These are phyloP conservation scores for Megacollybia marginata DNA, from an alignment of 768 basidiomycete genomes.

Conservation along the genomic window DNA sequence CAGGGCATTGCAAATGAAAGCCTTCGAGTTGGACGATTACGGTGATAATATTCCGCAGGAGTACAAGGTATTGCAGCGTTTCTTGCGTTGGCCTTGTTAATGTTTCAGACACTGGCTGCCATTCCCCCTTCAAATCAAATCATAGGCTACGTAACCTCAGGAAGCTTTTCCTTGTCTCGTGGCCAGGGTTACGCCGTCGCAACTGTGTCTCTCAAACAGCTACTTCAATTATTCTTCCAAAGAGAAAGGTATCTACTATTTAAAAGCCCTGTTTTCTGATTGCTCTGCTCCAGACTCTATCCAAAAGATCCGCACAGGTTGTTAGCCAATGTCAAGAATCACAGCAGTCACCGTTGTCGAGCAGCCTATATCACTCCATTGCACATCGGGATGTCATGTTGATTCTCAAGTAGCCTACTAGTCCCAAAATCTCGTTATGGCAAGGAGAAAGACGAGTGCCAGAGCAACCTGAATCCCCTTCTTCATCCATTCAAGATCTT, in stretches of 20 bases:
- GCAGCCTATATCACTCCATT: conserved; percentile 22
- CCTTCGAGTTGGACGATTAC: too few species aligned
- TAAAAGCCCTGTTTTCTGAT: conserved; percentile 13
- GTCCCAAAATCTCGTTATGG: background rate
- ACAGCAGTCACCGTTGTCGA: conserved; percentile 46
- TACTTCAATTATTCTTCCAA: conserved; percentile 35
- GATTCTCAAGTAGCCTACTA: background rate
- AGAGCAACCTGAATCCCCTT: too few species aligned
- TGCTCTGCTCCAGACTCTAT: conserved; percentile 11
- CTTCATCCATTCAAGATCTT: too few species aligned
- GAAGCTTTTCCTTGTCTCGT: conserved; percentile 71
- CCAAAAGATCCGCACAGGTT: conserved; percentile 16
- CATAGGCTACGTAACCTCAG: conserved; percentile 82
- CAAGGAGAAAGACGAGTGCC: background rate
- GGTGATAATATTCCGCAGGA: too few species aligned
- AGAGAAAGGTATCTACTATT: background rate
- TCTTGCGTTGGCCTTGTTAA: background rate
- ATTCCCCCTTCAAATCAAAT: conserved; percentile 36
- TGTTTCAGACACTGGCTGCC: conserved; percentile 27
- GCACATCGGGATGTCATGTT: background rate
- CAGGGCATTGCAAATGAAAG: background rate
- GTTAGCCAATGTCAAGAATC: conserved; percentile 61
- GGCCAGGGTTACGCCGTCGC: conserved; percentile 78
- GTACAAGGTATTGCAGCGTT: too few species aligned
- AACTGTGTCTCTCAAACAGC: conserved; percentile 49